Conservation (phyloP, 192 early-diverging fungal genomes). For the Umbelopsis ramanniana region DNA sequence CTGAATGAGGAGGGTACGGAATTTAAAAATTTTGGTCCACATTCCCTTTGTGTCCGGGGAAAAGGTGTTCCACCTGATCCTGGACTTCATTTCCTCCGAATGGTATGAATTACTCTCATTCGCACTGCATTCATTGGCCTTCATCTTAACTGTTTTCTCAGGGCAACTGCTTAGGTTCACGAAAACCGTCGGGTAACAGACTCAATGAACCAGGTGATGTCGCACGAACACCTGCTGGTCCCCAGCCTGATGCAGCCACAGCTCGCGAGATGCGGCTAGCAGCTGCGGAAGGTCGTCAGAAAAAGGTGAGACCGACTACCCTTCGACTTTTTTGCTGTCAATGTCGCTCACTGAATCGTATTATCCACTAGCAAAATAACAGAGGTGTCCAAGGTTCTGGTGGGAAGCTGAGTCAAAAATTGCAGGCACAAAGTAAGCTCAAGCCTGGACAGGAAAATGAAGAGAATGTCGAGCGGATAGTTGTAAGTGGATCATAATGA, state of each 20-base stretch:
- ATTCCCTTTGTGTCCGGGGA: not conserved
- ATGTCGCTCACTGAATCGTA: not conserved
- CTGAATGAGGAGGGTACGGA: not conserved
- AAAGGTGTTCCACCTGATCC: not conserved
- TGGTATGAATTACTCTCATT: not conserved
- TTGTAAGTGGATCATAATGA: not conserved
- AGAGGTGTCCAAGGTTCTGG: conserved; percentile 11
- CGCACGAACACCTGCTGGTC: not conserved
- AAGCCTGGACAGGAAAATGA: conserved; percentile 1
- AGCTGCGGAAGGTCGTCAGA: conserved; percentile 1
- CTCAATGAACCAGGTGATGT: not conserved
- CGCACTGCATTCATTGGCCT: not conserved
- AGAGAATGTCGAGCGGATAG: not conserved
- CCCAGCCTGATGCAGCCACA: conserved; percentile 2
- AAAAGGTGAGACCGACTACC: not conserved
- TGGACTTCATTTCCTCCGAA: not conserved
- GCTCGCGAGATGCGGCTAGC: not conserved
- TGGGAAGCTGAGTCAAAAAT: not conserved
- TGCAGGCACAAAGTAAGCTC: conserved; percentile 3
- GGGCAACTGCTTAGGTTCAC: conserved; percentile 21
- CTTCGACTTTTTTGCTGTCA: not conserved
- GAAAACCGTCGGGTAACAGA: conserved; percentile 15
- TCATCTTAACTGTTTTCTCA: not conserved
- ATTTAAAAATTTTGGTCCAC: not conserved
- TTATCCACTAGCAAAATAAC: not conserved